These are phyloP conservation scores for Colletotrichum endophyticum DNA, from an alignment of 2,329 filamentous ascomycete genomes.

Conservation along the genomic window DNA sequence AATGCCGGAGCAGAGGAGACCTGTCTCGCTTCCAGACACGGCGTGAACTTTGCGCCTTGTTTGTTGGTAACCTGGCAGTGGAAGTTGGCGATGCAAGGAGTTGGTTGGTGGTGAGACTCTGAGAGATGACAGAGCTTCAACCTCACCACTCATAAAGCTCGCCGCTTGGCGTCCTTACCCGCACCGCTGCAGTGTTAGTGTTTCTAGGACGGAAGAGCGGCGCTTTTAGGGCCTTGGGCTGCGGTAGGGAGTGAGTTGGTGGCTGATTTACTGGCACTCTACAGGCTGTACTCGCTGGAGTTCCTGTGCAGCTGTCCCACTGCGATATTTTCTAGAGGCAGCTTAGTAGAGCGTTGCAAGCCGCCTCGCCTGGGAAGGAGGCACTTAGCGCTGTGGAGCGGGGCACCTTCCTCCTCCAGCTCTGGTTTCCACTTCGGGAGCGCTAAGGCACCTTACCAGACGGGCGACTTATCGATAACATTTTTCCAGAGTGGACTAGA, in stretches of 20 bases:
- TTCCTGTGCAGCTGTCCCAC: background rate
- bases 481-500: background rate
- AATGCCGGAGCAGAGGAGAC: background rate
- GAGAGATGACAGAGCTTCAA: background rate
- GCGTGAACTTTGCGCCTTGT: background rate
- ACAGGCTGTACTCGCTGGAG: background rate
- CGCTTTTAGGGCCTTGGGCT: background rate
- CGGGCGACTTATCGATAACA: constrained; percentile 10
- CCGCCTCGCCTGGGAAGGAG: background rate
- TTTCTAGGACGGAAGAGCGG: background rate
- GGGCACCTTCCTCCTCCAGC: background rate
- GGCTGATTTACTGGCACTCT: background rate
- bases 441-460: background rate
- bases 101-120: background rate
- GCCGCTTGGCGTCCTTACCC: background rate
- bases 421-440: background rate
- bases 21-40: background rate
- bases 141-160: background rate
- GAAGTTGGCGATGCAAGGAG: background rate
- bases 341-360: background rate
- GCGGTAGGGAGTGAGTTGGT: background rate
- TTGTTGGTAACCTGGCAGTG: background rate
- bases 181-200: background rate
- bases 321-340: background rate
- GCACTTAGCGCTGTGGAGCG: background rate